These are phyloP conservation scores for Diplodia intermedia DNA, from an alignment of 2,329 filamentous ascomycete species.

Conservation along the genomic window DNA sequence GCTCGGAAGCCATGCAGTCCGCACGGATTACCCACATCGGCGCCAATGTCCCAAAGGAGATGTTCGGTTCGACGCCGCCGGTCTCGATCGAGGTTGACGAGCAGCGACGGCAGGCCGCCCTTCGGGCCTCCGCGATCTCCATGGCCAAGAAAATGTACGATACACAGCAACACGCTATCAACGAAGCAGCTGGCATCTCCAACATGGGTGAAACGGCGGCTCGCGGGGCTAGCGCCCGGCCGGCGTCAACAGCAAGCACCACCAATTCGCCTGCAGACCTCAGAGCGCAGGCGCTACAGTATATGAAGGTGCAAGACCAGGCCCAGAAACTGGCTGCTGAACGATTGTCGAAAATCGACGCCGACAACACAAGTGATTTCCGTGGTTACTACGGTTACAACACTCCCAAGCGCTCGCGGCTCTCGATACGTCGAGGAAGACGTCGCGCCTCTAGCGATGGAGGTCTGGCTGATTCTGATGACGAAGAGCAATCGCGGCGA, in stretches of 20 bases:
- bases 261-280: conserved; percentile 49
- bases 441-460: conserved; percentile 72
- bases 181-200: conserved; percentile 52
- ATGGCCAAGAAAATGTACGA: conserved; percentile 91
- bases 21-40: conserved; percentile 70
- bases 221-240: conserved; percentile 43
- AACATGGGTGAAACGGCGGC: conserved; percentile 46
- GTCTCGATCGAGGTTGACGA: conserved; percentile 77
- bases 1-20: conserved; percentile 62
- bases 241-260: conserved; percentile 42
- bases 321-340: conserved; percentile 87
- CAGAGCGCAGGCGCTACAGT: conserved; percentile 59
- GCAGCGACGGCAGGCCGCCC: conserved; percentile 71
- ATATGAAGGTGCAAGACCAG: conserved; percentile 77
- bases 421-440: conserved; percentile 62
- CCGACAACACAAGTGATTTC: conserved; percentile 68
- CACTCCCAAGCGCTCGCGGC: conserved; percentile 54
- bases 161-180: conserved; percentile 68
- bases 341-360: conserved; percentile 77
- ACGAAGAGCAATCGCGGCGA: conserved; percentile 71
- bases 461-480: conserved; percentile 58
- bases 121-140: conserved; percentile 82
- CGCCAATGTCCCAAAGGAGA: conserved; percentile 72
- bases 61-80: conserved; percentile 79
- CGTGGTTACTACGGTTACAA: conserved; percentile 77